Evolutionary conservation across 495 filamentous ascomycete species (phyloP).

Genomic region (Aspergillus nidulans): DNA sequence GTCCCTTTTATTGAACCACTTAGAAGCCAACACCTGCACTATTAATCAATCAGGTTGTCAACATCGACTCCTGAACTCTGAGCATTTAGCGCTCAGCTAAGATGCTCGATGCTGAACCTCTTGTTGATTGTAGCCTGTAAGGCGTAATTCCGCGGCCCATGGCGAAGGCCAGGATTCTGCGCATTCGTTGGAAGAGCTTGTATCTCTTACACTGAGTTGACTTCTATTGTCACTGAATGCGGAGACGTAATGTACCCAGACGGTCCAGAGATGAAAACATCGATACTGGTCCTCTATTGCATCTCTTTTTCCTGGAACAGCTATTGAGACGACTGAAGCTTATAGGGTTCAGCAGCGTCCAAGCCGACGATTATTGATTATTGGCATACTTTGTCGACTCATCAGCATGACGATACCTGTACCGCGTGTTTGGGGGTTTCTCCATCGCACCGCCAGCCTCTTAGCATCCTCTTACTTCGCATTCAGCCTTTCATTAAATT

Average conservation of each 20-base stretch:
- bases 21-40: constrained; percentile 4
- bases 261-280: background rate
- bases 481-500: background rate
- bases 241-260: constrained; percentile 1
- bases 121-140: background rate
- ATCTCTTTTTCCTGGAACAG: background rate
- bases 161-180: background rate
- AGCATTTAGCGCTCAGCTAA: background rate
- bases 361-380: background rate
- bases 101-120: background rate
- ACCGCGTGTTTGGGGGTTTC: background rate
- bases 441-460: background rate
- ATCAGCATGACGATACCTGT: constrained; percentile 4
- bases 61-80: background rate
- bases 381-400: constrained; percentile 6
- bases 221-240: background rate
- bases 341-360: background rate
- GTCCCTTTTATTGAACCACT: constrained; percentile 3
- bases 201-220: background rate
- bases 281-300: background rate
- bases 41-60: background rate
- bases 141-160: background rate
- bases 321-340: background rate
- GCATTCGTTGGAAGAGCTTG: background rate
- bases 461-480: background rate